Percentiles rank a stretch among this genome's conserved stretches.
Evolutionary conservation across 495 filamentous ascomycete genomes (phyloP).

Genomic region (Neurospora tetraspora): DNA sequence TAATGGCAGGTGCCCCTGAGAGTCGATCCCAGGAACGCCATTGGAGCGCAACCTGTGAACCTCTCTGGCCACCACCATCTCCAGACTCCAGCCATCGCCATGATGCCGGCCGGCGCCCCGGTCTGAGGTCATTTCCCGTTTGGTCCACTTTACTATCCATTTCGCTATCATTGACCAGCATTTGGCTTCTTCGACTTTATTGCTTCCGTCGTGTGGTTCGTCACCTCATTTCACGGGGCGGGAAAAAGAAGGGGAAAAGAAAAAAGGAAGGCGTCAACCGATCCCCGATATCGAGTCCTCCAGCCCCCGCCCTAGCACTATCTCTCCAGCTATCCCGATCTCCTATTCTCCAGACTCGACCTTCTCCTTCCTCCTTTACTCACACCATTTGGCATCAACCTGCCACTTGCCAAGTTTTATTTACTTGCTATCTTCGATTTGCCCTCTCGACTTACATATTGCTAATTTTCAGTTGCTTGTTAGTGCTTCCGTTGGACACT

Average conservation of each 20-base stretch:
- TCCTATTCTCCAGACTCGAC: background rate
- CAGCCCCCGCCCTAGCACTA: background rate
- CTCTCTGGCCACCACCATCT: background rate
- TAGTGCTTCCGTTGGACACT: background rate
- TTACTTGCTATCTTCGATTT: background rate
- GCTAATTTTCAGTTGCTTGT: background rate
- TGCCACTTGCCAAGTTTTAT: background rate
- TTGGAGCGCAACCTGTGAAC: background rate
- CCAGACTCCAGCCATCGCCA: background rate
- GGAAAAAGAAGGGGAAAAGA: background rate
- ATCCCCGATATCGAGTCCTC: background rate
- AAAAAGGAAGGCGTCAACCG: background rate
- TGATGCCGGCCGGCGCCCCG: background rate
- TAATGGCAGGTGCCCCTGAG: background rate
- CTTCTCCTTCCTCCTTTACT: background rate
- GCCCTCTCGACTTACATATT: too few species aligned
- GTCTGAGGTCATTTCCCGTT: background rate
- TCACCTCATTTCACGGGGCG: background rate
- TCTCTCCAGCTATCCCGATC: background rate
- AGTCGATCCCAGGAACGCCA: background rate
- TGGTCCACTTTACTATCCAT: background rate
- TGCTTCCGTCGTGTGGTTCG: background rate
- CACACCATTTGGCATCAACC: background rate
- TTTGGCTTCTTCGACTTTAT: background rate
- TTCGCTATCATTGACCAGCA: background rate